Conservation (phyloP, 805 yeast genomes). For the Isabelozyma gotoi region DNA sequence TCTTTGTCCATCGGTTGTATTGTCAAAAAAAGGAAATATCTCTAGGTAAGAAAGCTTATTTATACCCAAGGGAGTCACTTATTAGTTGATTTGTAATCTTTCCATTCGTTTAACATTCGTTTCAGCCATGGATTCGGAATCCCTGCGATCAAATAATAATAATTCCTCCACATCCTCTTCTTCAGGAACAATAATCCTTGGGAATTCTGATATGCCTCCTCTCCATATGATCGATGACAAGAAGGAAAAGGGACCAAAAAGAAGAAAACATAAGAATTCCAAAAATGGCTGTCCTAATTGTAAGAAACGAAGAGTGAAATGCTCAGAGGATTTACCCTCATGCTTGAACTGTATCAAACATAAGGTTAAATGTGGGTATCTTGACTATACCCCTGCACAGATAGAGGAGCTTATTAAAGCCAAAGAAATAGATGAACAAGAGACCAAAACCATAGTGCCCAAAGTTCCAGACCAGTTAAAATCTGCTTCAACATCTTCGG, state of each 20-base stretch:
- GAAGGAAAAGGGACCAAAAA: slow-evolving; percentile 9
- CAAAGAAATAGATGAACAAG: slow-evolving; percentile 10
- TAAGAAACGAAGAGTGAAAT: slow-evolving; percentile 50
- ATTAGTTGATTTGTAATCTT: too few relatives aligned
- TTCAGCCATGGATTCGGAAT: not conserved
- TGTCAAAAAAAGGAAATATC: too few relatives aligned
- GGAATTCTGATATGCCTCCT: not conserved
- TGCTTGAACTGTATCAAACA: slow-evolving; percentile 42
- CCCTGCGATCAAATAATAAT: not conserved
- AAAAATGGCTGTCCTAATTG: slow-evolving; percentile 50
- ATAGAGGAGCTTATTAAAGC: slow-evolving; percentile 23
- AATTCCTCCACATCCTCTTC: not conserved
- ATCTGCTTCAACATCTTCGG: too few relatives aligned
- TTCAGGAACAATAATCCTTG: not conserved
- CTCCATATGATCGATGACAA: not conserved
- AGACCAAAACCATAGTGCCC: slow-evolving; percentile 1
- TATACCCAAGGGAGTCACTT: too few relatives aligned
- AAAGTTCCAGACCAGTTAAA: not conserved
- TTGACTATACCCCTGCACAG: slow-evolving; percentile 32
- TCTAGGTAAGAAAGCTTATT: too few relatives aligned
- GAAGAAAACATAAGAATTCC: slow-evolving; percentile 34
- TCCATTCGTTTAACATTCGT: too few relatives aligned
- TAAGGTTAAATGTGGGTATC: slow-evolving; percentile 38
- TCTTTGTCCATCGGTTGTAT: too few relatives aligned
- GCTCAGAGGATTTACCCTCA: slow-evolving; percentile 40